Conservation (phyloP, 345 rosid species). For the Pistacia atlantica region DNA sequence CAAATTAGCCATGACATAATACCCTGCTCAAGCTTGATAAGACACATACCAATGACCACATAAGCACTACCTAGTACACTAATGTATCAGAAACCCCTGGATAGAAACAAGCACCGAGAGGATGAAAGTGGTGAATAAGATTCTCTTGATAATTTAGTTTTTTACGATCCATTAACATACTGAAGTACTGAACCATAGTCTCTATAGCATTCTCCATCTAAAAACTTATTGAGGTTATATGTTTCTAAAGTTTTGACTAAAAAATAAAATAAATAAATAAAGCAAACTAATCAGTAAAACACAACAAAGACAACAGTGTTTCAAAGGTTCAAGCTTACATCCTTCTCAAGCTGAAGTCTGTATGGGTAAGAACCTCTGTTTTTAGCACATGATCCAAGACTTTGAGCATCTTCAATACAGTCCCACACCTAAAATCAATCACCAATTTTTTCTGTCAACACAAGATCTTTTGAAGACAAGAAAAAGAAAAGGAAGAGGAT, state of each 20-base stretch:
- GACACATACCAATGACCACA: constrained; percentile 1
- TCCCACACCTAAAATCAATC: constrained; percentile 46
- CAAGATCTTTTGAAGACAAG: constrained; percentile 6
- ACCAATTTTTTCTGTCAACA: constrained; percentile 16
- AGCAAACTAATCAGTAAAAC: neutral
- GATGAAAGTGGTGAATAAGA: neutral
- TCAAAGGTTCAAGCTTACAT: constrained; percentile 52
- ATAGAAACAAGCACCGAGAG: neutral
- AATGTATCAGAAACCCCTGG: neutral
- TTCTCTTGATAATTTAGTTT: neutral
- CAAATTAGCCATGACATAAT: neutral
- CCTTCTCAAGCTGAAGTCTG: constrained; percentile 76
- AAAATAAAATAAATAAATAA: neutral
- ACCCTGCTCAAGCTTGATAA: neutral
- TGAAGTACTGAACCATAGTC: neutral
- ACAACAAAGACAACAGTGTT: constrained; percentile 9
- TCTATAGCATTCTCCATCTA: neutral
- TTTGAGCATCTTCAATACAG: constrained; percentile 33
- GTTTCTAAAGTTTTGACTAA: neutral
- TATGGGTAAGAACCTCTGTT: constrained; percentile 47
- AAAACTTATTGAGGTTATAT: neutral
- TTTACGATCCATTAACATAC: neutral
- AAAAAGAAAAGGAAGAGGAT: constrained; percentile 4
- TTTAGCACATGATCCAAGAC: constrained; percentile 28
- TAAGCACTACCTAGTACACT: neutral